A percentile compares a stretch with the other conserved stretches of the same genome.
Conservation (phyloP, 2,329 filamentous ascomycete species). For the Fonsecaea monophora region DNA sequence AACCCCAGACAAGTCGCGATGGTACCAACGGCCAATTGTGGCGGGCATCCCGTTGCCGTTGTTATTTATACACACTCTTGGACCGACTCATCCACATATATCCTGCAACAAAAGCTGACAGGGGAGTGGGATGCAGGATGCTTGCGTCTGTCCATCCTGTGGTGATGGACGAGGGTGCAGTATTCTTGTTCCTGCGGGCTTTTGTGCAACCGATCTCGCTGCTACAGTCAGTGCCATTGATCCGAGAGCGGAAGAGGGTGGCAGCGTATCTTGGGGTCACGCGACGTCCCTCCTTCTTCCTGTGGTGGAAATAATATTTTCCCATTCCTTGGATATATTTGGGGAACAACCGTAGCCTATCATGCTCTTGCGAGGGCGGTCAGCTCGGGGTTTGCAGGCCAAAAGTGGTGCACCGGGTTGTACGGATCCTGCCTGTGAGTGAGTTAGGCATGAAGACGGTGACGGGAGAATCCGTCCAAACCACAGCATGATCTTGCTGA, state of each 20-base stretch:
- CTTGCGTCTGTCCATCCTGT: not conserved
- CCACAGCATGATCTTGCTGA: not conserved
- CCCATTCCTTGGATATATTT: not conserved
- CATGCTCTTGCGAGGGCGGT: not conserved
- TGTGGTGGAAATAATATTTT: not conserved
- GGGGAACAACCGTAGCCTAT: not conserved
- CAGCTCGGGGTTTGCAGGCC: not conserved
- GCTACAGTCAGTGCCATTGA: not conserved
- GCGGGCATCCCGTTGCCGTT: not conserved
- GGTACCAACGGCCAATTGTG: not conserved
- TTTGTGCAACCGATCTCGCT: conserved; percentile 6
- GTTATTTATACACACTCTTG: not conserved
- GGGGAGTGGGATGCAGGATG: not conserved
- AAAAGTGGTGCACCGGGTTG: not conserved
- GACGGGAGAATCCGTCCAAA: not conserved
- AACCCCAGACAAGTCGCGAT: not conserved
- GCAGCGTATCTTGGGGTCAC: not conserved
- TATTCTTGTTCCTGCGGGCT: conserved; percentile 7
- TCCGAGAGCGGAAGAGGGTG: not conserved
- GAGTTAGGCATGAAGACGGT: too few species aligned
- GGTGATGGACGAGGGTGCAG: not conserved
- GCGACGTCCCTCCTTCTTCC: not conserved
- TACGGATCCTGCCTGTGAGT: not conserved
- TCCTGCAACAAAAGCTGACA: not conserved
- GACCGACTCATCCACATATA: not conserved